phyloP scores from a whole-genome alignment of 2,329 filamentous ascomycete species.

The Phyllosticta citrichinensis region DNA sequence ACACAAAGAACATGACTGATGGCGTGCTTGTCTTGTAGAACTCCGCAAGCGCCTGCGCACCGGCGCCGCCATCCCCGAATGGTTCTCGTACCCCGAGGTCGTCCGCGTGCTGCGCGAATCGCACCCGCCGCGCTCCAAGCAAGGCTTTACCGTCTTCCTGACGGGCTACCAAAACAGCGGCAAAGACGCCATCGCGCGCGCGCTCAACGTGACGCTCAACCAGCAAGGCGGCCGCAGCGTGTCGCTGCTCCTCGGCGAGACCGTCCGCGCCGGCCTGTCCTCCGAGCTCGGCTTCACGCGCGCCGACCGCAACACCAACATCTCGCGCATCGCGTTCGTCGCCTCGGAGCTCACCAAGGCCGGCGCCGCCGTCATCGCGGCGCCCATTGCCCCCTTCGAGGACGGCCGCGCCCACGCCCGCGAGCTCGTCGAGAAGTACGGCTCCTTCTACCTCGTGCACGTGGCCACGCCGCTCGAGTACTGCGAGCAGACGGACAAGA shows the following conservation, averaged over 20 bases:
- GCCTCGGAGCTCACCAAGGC: conserved; percentile 88
- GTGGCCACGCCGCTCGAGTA: conserved; percentile 87
- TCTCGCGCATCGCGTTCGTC: conserved; percentile 92
- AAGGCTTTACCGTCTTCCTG: conserved; percentile 97
- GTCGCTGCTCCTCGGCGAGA: conserved; percentile 90
- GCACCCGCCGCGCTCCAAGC: conserved; percentile 78
- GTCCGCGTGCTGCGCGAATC: conserved; percentile 93
- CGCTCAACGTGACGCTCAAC: conserved; percentile 93
- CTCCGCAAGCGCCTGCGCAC: conserved; percentile 84
- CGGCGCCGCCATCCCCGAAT: conserved; percentile 91
- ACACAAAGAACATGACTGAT: conserved; percentile 21
- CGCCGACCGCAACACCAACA: conserved; percentile 88
- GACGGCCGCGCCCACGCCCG: conserved; percentile 64
- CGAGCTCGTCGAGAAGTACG: conserved; percentile 77
- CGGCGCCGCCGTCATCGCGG: conserved; percentile 88
- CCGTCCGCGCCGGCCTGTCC: conserved; percentile 83
- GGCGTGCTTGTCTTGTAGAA: conserved; percentile 58
- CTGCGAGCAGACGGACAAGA: conserved; percentile 90
- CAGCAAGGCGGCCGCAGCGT: conserved; percentile 94
- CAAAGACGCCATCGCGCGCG: conserved; percentile 93
- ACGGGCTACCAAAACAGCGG: conserved; percentile 94
- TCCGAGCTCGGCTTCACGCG: conserved; percentile 91
- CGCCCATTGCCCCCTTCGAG: conserved; percentile 91
- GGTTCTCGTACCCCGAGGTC: conserved; percentile 99
- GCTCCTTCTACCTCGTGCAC: conserved; percentile 90